Base-by-base conservation (phyloP, 768 basidiomycete genomes). In the Pleurotus pulmonarius region DNA sequence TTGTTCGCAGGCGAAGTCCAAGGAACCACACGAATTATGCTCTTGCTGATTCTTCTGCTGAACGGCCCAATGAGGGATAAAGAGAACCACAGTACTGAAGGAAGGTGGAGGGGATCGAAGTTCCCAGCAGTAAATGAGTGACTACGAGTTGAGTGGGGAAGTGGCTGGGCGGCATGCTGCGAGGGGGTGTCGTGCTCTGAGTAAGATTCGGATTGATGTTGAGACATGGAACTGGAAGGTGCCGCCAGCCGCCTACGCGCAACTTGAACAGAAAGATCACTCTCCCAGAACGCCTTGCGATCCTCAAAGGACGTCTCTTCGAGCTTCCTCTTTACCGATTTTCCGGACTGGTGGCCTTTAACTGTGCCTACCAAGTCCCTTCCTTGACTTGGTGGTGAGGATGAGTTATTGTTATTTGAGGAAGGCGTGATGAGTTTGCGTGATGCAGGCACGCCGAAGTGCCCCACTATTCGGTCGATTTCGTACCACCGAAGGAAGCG, bases 401-500 rank as follows among this genome's bases (percentile, higher is more conserved):
- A 16, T 9, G 16, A 11, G 49, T 25, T 37, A 51, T 51, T 34
- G 8, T 34, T 34, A 8, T 34, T 34, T 8, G n/a, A 15, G 39
- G 39, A 25, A 16, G 16, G 51, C 12, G 39, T 53, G n/a, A 53
- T 53, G 11, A 53, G 51, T 38, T 43, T 53, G 34, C 51, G 51
- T 7, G 51, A 41, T 39, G 12, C 13, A 16, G 51, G 53, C 43
- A 29, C 44, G 25, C 38, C 59, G 40, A 24, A 52, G 47, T 70
- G 70, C 57, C 76, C 75, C 5, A 82, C 79, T 9, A 79, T 80
- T 16, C 78, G 74, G 59, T 87, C 83, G 24, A 89, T 80, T 65
- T 88, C 88, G 29, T 86, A 74, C 88, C 88, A 90, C 26, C 81
- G 79, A 56, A 88, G 66, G 67, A 88, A 90, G 16, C 88, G 79